These are phyloP conservation scores for Platanthera zijinensis DNA, from an alignment of 106 monocot genomes.

Conservation along the genomic window DNA sequence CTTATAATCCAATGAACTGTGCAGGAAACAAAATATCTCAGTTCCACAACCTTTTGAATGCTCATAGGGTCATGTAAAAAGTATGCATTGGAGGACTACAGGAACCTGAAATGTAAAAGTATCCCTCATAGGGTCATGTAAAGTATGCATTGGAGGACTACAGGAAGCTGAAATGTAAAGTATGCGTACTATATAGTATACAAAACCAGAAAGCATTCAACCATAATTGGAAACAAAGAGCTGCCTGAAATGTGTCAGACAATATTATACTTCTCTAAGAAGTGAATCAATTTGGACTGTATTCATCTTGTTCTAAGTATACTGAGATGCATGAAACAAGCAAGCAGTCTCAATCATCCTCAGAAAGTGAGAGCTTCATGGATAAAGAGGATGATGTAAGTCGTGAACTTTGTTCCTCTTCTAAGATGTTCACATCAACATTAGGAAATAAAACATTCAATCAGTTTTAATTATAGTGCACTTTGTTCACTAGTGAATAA, in stretches of 20 bases:
- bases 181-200: neutral
- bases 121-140: neutral
- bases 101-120: neutral
- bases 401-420: neutral
- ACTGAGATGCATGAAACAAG: neutral
- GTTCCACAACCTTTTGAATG: neutral
- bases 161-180: neutral
- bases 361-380: neutral
- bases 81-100: neutral
- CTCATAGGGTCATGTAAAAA: neutral
- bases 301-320: neutral
- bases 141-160: neutral
- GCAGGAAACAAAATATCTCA: neutral
- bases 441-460: neutral
- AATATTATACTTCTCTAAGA: neutral
- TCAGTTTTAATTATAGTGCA: neutral
- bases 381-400: conserved; percentile 5
- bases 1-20: neutral
- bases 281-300: neutral
- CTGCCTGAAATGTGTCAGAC: neutral
- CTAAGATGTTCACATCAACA: neutral
- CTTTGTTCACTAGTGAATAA: neutral
- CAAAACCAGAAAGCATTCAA: neutral
- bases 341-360: neutral
- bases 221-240: neutral